phyloP scores from a whole-genome alignment of 1,284 basidiomycete genomes.

The Tilletiaria anomala region DNA sequence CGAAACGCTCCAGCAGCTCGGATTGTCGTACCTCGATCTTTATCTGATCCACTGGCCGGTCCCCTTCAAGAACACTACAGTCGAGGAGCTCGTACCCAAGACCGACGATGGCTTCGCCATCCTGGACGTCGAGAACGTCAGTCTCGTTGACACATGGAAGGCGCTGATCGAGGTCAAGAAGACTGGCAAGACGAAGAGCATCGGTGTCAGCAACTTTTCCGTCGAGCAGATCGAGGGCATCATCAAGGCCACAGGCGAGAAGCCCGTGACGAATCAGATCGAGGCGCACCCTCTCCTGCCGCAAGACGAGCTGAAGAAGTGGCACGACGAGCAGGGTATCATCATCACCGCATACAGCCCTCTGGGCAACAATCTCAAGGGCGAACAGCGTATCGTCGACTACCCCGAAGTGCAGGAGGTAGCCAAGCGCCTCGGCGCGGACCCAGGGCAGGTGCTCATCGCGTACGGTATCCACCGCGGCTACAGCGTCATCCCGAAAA shows the following conservation, averaged over 20 bases:
- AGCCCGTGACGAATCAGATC: constrained; percentile 67
- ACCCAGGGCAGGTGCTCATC: constrained; percentile 39
- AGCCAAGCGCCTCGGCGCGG: constrained; percentile 35
- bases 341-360: constrained; percentile 42
- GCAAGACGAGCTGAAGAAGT: constrained; percentile 31
- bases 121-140: constrained; percentile 49
- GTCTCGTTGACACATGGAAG: constrained; percentile 64
- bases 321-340: constrained; percentile 26
- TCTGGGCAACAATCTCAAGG: constrained; percentile 23
- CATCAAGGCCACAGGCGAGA: constrained; percentile 58
- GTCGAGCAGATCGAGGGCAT: constrained; percentile 54
- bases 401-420: constrained; percentile 36
- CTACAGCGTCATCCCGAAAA: constrained; percentile 41
- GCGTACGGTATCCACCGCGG: constrained; percentile 41
- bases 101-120: constrained; percentile 45
- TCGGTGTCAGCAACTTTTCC: constrained; percentile 57
- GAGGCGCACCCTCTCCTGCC: constrained; percentile 57
- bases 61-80: constrained; percentile 16
- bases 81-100: constrained; percentile 45
- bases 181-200: constrained; percentile 38
- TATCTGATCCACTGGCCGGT: constrained; percentile 78
- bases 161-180: constrained; percentile 53
- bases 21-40: constrained; percentile 40
- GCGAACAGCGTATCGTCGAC: constrained; percentile 18
- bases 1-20: constrained; percentile 40